Conservation (phyloP, 306 rosid genomes). For the Vicia villosa region DNA sequence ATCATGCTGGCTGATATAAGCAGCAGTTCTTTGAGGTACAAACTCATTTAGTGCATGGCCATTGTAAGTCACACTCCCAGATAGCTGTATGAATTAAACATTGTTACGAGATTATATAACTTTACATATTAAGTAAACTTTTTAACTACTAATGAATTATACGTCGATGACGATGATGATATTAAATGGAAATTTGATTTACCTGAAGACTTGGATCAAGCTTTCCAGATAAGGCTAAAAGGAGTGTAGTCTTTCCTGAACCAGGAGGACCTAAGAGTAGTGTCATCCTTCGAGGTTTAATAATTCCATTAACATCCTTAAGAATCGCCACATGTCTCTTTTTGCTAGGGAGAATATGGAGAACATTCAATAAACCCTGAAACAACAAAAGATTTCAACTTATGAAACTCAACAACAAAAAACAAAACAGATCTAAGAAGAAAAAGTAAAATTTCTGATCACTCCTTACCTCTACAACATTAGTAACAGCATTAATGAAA, state of each 20-base stretch:
- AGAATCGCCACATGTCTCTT: slow-evolving; percentile 52
- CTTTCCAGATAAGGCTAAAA: slow-evolving; percentile 73
- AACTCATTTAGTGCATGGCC: slow-evolving; percentile 44
- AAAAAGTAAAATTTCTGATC: background rate
- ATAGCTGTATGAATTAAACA: background rate
- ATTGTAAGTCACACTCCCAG: slow-evolving; percentile 38
- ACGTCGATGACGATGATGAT: background rate
- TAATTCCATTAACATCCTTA: slow-evolving; percentile 56
- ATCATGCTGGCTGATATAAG: slow-evolving; percentile 46
- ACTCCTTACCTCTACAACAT: slow-evolving; percentile 38
- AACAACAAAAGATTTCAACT: background rate
- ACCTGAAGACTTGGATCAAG: slow-evolving; percentile 69
- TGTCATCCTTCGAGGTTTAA: slow-evolving; percentile 77
- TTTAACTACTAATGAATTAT: background rate
- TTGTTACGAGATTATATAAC: background rate
- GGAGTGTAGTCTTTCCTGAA: slow-evolving; percentile 66
- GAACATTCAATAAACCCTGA: slow-evolving; percentile 39
- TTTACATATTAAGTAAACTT: background rate
- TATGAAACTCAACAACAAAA: background rate
- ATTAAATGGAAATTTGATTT: background rate
- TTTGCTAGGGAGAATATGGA: slow-evolving; percentile 42
- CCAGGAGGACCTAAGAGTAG: slow-evolving; percentile 76
- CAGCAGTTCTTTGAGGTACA: slow-evolving; percentile 46
- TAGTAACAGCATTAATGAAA: slow-evolving; percentile 45
- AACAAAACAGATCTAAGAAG: background rate